Evolutionary conservation across 805 yeast genomes (phyloP).

Genomic region (Metschnikowia orientalis): DNA sequence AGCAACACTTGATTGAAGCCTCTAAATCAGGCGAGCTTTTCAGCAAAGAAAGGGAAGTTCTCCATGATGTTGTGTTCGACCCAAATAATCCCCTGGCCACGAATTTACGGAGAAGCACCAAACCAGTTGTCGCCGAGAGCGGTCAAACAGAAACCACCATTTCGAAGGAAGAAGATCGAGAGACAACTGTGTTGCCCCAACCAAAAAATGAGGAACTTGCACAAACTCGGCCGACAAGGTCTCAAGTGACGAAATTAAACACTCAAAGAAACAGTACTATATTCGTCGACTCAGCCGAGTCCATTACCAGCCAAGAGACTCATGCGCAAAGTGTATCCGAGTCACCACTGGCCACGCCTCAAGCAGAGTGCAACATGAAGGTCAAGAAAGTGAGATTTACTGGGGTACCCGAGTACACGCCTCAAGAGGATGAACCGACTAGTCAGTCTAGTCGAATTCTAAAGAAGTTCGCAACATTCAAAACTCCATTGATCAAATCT

Average conservation of each 20-base stretch:
- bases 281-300: conserved; percentile 7
- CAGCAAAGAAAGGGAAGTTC: conserved; percentile 34
- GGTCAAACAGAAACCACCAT: too few relatives aligned
- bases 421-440: conserved; percentile 54
- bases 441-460: conserved; percentile 32
- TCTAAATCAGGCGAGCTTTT: conserved; percentile 34
- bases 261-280: conserved; percentile 27
- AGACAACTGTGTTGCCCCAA: too few relatives aligned
- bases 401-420: conserved; percentile 49
- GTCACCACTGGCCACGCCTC: too few relatives aligned
- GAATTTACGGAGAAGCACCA: conserved; percentile 13
- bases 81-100: conserved; percentile 32
- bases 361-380: too few relatives aligned
- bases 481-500: conserved; percentile 9
- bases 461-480: conserved; percentile 37
- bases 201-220: background rate
- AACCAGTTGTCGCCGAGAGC: too few relatives aligned
- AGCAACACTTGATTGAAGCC: conserved; percentile 36
- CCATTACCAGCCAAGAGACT: conserved; percentile 1
- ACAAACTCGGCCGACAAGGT: conserved; percentile 14
- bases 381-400: conserved; percentile 47
- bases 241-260: conserved; percentile 15
- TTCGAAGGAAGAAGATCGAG: too few relatives aligned
- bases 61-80: conserved; percentile 38
- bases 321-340: background rate